These are phyloP conservation scores for Candolleomyces efflorescens DNA, from an alignment of 768 basidiomycete species.

Conservation along the genomic window DNA sequence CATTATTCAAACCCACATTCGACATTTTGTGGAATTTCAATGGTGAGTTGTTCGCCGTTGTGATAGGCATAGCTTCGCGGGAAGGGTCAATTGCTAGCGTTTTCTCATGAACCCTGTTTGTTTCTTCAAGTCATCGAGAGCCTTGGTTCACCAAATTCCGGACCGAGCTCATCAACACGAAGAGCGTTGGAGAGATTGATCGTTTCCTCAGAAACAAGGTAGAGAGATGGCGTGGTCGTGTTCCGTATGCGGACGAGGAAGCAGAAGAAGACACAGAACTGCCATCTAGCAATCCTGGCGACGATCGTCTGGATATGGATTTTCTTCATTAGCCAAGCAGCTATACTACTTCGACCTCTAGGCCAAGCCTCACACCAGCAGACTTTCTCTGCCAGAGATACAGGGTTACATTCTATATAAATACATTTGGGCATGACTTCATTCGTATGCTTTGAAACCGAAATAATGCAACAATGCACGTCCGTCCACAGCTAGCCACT, in stretches of 20 bases:
- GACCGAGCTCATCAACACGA: conserved; percentile 36
- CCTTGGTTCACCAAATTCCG: conserved; percentile 59
- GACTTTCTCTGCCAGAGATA: not conserved
- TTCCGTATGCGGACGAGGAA: not conserved
- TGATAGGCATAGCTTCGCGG: no score
- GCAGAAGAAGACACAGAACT: not conserved
- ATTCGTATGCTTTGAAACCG: no score
- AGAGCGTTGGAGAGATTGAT: conserved; percentile 44
- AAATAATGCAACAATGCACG: no score
- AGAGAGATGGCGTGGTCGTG: conserved; percentile 13
- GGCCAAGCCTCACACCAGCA: no score
- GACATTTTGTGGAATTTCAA: conserved; percentile 65
- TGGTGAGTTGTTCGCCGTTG: conserved; percentile 43
- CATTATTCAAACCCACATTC: conserved; percentile 58
- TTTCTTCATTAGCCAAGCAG: no score
- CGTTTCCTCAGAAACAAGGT: conserved; percentile 38
- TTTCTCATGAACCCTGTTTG: not conserved
- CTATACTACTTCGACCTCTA: no score
- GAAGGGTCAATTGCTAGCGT: no score
- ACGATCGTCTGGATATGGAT: no score
- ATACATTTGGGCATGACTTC: no score
- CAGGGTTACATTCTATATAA: no score
- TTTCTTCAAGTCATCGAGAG: conserved; percentile 36
- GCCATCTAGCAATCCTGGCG: no score
- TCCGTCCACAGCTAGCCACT: no score